These are phyloP conservation scores for Hordeum marinum DNA, from an alignment of 176 grass and related monocot species.

Conservation along the genomic window DNA sequence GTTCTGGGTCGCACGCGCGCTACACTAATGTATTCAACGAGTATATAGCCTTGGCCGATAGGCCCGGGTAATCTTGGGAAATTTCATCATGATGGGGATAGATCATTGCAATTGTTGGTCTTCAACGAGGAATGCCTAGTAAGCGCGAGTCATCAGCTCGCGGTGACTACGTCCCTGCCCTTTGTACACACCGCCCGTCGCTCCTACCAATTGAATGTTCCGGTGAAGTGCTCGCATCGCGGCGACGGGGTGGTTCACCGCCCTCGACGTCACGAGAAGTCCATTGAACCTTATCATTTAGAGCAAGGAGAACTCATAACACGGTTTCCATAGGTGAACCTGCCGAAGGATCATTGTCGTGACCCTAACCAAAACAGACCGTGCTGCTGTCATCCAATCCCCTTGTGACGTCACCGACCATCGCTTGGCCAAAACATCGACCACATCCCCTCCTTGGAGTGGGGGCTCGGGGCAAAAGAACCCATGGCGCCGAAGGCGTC, in stretches of 20 bases:
- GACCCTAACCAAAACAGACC: not conserved
- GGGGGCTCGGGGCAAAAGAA: no score
- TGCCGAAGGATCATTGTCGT: conserved; percentile 36
- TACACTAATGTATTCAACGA: conserved; percentile 79
- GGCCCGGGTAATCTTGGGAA: conserved; percentile 64
- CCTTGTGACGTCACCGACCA: accelerated
- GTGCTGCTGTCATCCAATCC: no score
- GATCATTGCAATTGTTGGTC: conserved; percentile 96
- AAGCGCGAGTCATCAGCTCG: conserved; percentile 56
- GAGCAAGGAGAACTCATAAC: conserved; percentile 57
- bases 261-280: conserved; percentile 1
- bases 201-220: not conserved
- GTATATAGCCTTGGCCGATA: conserved; percentile 70
- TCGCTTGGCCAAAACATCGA: no score
- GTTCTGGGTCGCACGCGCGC: conserved; percentile 55
- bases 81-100: conserved; percentile 91
- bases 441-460: no score
- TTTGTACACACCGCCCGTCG: no score
- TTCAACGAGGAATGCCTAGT: conserved; percentile 72
- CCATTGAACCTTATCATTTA: conserved; percentile 45
- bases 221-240: not conserved
- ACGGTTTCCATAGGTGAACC: conserved; percentile 50
- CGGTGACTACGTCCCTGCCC: no score
- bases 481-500: no score
- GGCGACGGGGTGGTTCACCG: not conserved